Conservation (phyloP, 306 rosid genomes). For the Hippophae gyantsensis region DNA sequence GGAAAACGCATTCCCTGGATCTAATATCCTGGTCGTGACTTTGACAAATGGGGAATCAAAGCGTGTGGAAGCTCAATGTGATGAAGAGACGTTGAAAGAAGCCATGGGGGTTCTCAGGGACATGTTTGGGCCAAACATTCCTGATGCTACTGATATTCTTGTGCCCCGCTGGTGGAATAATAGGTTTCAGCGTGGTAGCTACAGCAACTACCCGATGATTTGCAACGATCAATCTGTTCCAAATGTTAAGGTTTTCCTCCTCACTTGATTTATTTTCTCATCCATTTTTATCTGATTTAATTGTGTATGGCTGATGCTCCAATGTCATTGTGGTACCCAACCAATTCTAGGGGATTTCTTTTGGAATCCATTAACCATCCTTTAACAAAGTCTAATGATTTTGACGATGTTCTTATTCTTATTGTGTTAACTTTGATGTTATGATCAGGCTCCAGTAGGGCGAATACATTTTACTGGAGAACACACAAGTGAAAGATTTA, state of each 20-base stretch:
- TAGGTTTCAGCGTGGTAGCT: conserved; percentile 92
- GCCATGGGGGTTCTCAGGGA: conserved; percentile 81
- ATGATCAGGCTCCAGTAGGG: conserved; percentile 66
- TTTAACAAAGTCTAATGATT: background rate
- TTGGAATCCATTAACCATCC: too few relatives aligned
- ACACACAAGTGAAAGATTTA: conserved; percentile 82
- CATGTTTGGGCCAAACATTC: conserved; percentile 76
- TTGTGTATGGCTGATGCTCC: too few relatives aligned
- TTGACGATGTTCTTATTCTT: background rate
- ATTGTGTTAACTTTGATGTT: background rate
- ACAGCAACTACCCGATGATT: conserved; percentile 80
- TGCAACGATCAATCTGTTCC: conserved; percentile 42
- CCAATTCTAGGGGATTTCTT: too few relatives aligned
- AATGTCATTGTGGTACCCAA: too few relatives aligned
- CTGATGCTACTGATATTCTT: conserved; percentile 69
- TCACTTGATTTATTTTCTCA: background rate
- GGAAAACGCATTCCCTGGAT: conserved; percentile 94
- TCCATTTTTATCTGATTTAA: background rate
- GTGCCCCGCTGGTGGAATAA: conserved; percentile 92
- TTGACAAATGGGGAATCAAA: conserved; percentile 88
- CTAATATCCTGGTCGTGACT: conserved; percentile 91
- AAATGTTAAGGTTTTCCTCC: conserved; percentile 52
- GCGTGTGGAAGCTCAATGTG: conserved; percentile 85
- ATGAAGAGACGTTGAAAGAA: conserved; percentile 64
- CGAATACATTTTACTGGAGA: conserved; percentile 79